A percentile compares a stretch with the other conserved stretches of the same genome.
Conservation (phyloP, 306 rosid genomes). For the Crataegus laevigata region DNA sequence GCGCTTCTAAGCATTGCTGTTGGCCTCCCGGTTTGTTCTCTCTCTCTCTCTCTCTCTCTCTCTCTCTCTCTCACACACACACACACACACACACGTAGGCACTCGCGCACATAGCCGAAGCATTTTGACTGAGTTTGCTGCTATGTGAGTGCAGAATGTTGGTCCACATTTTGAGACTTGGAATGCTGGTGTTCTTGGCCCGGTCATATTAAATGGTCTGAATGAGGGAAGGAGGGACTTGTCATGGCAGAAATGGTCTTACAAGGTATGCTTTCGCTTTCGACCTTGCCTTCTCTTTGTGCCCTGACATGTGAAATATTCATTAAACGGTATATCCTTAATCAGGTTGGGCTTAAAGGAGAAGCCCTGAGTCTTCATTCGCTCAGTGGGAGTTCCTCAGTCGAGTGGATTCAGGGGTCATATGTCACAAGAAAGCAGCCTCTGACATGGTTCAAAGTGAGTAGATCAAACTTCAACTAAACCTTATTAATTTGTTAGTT, state of each 20-base stretch:
- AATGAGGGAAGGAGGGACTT: slow-evolving; percentile 91
- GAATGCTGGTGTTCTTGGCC: slow-evolving; percentile 97
- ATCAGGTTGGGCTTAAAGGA: slow-evolving; percentile 87
- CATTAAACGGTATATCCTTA: slow-evolving; percentile 18
- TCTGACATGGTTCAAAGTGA: slow-evolving; percentile 93
- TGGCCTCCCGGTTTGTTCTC: slow-evolving; percentile 83
- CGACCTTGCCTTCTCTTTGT: background rate
- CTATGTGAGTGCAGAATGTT: slow-evolving; percentile 52
- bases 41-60: slow-evolving; percentile 18
- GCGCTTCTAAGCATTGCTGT: slow-evolving; percentile 88
- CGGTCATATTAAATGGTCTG: slow-evolving; percentile 70
- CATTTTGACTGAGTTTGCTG: slow-evolving; percentile 11
- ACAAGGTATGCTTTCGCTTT: slow-evolving; percentile 54
- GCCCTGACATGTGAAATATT: slow-evolving; percentile 22
- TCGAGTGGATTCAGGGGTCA: slow-evolving; percentile 81
- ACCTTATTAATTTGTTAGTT: background rate
- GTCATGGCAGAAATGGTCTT: slow-evolving; percentile 98
- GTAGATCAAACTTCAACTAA: slow-evolving; percentile 24
- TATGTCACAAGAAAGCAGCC: slow-evolving; percentile 68
- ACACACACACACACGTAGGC: background rate
- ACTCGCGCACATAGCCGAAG: background rate
- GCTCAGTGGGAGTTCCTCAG: slow-evolving; percentile 82
- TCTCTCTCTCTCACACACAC: background rate
- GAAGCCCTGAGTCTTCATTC: slow-evolving; percentile 93
- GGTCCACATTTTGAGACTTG: slow-evolving; percentile 98